These are phyloP conservation scores for Salvia miltiorrhiza DNA, from an alignment of 257 asterid genomes.

Conservation along the genomic window DNA sequence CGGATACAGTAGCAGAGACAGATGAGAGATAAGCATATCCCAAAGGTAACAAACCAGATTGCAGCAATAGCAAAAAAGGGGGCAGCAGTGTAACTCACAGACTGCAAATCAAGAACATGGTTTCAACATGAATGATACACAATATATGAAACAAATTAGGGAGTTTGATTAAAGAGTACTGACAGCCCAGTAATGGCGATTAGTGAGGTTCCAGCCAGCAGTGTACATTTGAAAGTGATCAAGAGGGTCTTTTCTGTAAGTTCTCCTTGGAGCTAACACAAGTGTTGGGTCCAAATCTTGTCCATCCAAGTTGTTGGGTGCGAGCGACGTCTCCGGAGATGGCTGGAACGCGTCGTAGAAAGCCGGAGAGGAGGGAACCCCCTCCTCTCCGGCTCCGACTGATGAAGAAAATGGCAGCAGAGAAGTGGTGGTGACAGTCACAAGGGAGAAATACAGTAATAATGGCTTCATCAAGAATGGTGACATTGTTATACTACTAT, in stretches of 20 bases:
- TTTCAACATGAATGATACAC: background rate
- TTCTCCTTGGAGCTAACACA: slow-evolving; percentile 72
- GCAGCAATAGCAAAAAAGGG: slow-evolving; percentile 60
- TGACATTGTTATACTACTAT: background rate
- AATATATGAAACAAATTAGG: too few species aligned
- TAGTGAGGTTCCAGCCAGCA: slow-evolving; percentile 82
- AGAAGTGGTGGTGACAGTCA: slow-evolving; percentile 19
- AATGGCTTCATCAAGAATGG: slow-evolving; percentile 8
- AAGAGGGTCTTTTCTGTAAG: slow-evolving; percentile 75
- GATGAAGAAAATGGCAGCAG: slow-evolving; percentile 28
- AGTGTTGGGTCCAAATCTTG: slow-evolving; percentile 25
- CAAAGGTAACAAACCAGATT: slow-evolving; percentile 61
- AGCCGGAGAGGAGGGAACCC: background rate
- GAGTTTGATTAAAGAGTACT: slow-evolving; percentile 28
- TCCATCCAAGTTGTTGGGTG: slow-evolving; percentile 30
- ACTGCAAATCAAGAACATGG: slow-evolving; percentile 42
- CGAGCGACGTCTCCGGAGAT: slow-evolving; percentile 26
- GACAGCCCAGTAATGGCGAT: slow-evolving; percentile 84
- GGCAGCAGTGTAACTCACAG: slow-evolving; percentile 63
- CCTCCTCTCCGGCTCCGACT: slow-evolving; percentile 3
- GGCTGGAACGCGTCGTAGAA: slow-evolving; percentile 21
- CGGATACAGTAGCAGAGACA: slow-evolving; percentile 52
- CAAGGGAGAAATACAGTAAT: slow-evolving; percentile 18
- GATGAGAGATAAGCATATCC: slow-evolving; percentile 46
- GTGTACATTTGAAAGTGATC: slow-evolving; percentile 51